These are phyloP conservation scores for Acephala macrosclerotiorum DNA, from an alignment of 2,329 filamentous ascomycete genomes.

Conservation along the genomic window DNA sequence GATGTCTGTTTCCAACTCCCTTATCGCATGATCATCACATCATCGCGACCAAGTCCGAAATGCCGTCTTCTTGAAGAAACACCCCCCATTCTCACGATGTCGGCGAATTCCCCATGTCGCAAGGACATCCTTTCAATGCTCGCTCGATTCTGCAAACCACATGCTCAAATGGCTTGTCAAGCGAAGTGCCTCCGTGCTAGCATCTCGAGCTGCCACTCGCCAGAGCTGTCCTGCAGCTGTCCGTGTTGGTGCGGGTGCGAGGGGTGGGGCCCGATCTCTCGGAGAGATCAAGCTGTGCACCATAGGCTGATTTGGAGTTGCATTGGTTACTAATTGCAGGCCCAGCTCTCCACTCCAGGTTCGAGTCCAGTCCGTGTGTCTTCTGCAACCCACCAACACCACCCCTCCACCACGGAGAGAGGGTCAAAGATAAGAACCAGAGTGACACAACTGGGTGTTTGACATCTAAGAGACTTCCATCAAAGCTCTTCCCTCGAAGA, in stretches of 20 bases:
- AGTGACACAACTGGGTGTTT: slow-evolving; percentile 1
- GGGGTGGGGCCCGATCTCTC: slow-evolving; percentile 6
- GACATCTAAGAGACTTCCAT: neutral
- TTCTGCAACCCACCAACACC: neutral
- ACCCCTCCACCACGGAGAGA: neutral
- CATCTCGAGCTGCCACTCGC: neutral
- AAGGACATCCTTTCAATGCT: neutral
- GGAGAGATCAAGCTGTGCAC: neutral
- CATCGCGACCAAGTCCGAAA: neutral
- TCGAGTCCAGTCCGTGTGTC: neutral
- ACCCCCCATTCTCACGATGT: neutral
- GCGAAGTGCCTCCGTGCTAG: neutral
- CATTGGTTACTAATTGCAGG: neutral
- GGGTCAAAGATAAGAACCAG: slow-evolving; percentile 5
- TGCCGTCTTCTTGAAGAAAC: neutral
- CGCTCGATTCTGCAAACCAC: neutral
- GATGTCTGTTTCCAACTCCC: neutral
- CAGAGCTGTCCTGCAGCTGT: neutral
- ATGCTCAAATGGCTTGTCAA: no score
- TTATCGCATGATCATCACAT: neutral
- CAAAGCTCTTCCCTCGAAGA: neutral
- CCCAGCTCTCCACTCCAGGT: neutral
- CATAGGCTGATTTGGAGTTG: neutral
- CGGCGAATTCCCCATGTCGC: neutral
- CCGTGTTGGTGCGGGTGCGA: neutral